phyloP scores from a whole-genome alignment of 371 early-diverging fungal species.

The Phascolomyces articulosus region DNA sequence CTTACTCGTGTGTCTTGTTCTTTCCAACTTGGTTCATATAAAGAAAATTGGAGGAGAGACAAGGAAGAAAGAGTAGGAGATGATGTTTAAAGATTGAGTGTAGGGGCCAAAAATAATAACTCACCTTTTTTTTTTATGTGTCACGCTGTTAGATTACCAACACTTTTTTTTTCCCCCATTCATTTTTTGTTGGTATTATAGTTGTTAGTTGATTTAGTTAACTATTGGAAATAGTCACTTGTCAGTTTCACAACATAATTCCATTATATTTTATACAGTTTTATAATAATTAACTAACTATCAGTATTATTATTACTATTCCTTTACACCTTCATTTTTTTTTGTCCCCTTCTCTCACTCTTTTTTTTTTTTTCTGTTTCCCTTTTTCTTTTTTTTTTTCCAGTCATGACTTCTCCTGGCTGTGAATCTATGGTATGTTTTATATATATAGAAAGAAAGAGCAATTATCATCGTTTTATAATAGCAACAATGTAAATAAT shows the following conservation, averaged over 20 bases:
- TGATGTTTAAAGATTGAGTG: neutral
- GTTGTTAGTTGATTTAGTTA: too few relatives aligned
- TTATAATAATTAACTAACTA: neutral
- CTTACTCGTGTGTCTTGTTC: neutral
- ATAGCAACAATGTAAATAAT: too few relatives aligned
- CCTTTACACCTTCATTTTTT: neutral
- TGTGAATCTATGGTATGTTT: constrained; percentile 5
- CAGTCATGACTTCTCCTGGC: constrained; percentile 9
- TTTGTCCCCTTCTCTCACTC: neutral
- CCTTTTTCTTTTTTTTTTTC: neutral
- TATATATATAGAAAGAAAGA: neutral
- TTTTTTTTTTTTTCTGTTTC: neutral
- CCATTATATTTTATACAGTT: too few relatives aligned
- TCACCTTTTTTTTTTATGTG: neutral
- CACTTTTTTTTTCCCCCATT: neutral
- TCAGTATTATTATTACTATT: neutral
- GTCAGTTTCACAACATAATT: neutral
- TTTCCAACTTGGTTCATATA: neutral
- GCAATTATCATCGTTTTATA: too few relatives aligned
- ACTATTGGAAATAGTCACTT: neutral
- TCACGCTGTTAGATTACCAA: neutral
- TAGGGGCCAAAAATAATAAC: neutral
- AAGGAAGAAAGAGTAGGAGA: too few relatives aligned
- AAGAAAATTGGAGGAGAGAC: too few relatives aligned
- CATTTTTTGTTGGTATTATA: neutral